Base-by-base conservation (phyloP, 2,329 filamentous ascomycete species). In the Fusarium falciforme region DNA sequence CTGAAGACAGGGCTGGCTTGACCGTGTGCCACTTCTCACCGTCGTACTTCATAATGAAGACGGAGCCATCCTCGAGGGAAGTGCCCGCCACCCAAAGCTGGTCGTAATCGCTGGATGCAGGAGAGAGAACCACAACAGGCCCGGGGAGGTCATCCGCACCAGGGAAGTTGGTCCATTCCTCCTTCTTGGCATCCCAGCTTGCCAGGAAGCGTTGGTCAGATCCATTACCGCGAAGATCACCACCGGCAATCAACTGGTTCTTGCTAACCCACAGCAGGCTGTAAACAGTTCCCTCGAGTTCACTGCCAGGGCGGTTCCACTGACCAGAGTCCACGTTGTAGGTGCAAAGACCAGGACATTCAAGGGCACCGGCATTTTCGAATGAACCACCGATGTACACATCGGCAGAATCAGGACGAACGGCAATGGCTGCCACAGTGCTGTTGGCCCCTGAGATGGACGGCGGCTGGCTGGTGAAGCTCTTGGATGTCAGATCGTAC, bases 351-450 rank as follows among this genome's bases (percentile, higher is more conserved):
- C 90, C 92, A 5, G 93, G 91, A 80, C 96, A 99, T 47, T 90
- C 91, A 33, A 98, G 88, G 6, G 93, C 92, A 31, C 96, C 96
- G 20, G 95, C 96, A 35, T 89, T 90, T n/a, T 90, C 86, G 79
- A 98, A 99, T 11, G 89, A 90, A 35, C 96, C 96, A 40, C 93
- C 96, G 35, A 99, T 93, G 79, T 93, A 99, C 14, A 99, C 87
- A 60, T 96, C 91, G 2, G 88, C 87, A 20, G 91, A 91, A 64
- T 89, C 89, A 0, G 94, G 93, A 64, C 92, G 92, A 10, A 92
- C 87, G 12, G 90, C 89, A 75, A 99, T 94, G 31, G 93, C 87
- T 67, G 94, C 93, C 47, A 98, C 95, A 4, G 90, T 89, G 29
- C 91, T 90, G 71, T 91, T 89, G 7, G 87, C 85, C 16, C 96